Percentiles rank a stretch among this genome's conserved stretches.
Conservation (phyloP, 169 alveolate species). For the Eimeria sp. region DNA sequence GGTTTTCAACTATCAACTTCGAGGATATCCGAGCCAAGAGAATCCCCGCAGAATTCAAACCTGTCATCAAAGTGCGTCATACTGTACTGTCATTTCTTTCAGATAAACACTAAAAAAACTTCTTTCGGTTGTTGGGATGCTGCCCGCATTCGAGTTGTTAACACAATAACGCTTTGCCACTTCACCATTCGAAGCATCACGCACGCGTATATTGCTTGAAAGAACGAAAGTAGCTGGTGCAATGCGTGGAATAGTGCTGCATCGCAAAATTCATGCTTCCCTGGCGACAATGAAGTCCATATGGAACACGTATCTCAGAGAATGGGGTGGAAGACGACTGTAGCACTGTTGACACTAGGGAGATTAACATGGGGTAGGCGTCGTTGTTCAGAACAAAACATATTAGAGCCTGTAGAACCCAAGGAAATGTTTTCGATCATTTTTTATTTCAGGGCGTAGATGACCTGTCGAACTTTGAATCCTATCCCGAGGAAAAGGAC, state of each 20-base stretch:
- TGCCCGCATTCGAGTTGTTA: not conserved
- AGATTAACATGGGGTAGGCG: not conserved
- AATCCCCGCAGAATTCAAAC: conserved; percentile 72
- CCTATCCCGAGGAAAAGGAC: conserved; percentile 81
- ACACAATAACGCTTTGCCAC: not conserved
- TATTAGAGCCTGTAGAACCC: not conserved
- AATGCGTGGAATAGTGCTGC: not conserved
- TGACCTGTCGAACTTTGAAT: conserved; percentile 82
- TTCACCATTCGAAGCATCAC: not conserved
- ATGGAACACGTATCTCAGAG: not conserved
- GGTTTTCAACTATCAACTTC: conserved; percentile 86
- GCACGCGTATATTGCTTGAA: not conserved
- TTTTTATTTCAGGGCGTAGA: conserved; percentile 50
- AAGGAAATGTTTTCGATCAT: not conserved
- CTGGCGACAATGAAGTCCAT: not conserved
- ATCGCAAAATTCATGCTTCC: not conserved
- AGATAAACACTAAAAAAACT: not conserved
- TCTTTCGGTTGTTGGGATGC: not conserved
- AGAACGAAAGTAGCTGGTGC: not conserved
- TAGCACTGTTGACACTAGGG: not conserved
- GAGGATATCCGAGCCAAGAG: conserved; percentile 73
- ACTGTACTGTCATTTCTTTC: not conserved
- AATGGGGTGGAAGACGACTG: not conserved
- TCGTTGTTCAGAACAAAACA: not conserved
- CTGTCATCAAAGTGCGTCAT: conserved; percentile 71